phyloP scores from a whole-genome alignment of 805 yeast genomes.

The Clavispora vitiphila region DNA sequence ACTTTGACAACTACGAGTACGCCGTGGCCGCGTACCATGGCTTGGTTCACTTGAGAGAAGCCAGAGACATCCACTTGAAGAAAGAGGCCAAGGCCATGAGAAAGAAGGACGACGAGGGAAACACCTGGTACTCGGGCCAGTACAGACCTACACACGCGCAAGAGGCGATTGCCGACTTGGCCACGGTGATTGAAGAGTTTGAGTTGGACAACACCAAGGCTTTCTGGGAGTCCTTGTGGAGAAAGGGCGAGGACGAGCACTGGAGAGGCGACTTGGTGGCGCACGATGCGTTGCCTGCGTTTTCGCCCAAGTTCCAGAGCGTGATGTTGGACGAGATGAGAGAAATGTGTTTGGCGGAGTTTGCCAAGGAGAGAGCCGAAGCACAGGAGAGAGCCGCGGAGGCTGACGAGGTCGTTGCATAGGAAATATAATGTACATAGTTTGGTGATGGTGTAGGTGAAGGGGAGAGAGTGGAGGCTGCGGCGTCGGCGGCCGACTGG shows the following conservation, averaged over 20 bases:
- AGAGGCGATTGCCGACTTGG: slow-evolving; percentile 85
- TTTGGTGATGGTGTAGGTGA: neutral
- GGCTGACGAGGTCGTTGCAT: neutral
- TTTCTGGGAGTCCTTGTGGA: slow-evolving; percentile 84
- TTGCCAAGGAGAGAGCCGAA: slow-evolving; percentile 22
- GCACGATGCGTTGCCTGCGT: slow-evolving; percentile 56
- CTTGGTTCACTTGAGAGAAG: slow-evolving; percentile 65
- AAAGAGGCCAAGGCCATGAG: slow-evolving; percentile 61
- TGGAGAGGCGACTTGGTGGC: slow-evolving; percentile 60
- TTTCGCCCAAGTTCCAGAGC: slow-evolving; percentile 62
- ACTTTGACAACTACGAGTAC: slow-evolving; percentile 51
- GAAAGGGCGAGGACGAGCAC: slow-evolving; percentile 71
- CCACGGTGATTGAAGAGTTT: slow-evolving; percentile 62
- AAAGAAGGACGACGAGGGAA: slow-evolving; percentile 68
- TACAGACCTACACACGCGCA: slow-evolving; percentile 87
- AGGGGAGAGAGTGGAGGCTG: too few relatives aligned
- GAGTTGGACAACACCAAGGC: slow-evolving; percentile 46
- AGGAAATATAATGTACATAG: slow-evolving; percentile 3
- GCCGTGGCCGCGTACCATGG: slow-evolving; percentile 73
- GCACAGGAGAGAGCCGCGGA: slow-evolving; percentile 2
- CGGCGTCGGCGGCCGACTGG: too few relatives aligned
- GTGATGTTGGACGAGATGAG: slow-evolving; percentile 60
- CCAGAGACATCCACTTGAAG: slow-evolving; percentile 59
- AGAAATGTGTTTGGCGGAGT: slow-evolving; percentile 32
- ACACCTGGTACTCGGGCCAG: slow-evolving; percentile 82